Conservation (phyloP, 805 yeast genomes). For the Wickerhamia fluorescens region DNA sequence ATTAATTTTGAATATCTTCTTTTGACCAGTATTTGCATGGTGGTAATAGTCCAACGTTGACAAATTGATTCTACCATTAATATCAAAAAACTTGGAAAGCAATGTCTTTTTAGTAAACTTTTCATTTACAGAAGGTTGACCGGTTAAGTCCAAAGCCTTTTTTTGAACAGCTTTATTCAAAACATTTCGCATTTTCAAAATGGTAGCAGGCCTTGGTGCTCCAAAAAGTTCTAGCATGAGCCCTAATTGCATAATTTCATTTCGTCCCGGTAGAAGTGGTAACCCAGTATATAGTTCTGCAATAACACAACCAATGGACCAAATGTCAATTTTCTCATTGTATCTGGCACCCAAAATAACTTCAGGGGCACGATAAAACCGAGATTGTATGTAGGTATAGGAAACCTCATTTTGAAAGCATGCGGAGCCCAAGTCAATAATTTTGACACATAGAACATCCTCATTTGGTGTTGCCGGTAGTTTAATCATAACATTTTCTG, state of each 20-base stretch:
- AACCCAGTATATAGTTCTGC: slow-evolving; percentile 30
- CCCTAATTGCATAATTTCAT: slow-evolving; percentile 43
- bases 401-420: slow-evolving; percentile 38
- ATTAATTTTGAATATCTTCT: slow-evolving; percentile 18
- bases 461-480: slow-evolving; percentile 22
- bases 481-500: slow-evolving; percentile 68
- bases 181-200: slow-evolving; percentile 33
- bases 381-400: slow-evolving; percentile 50
- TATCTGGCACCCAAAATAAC: slow-evolving; percentile 62
- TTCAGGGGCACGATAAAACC: slow-evolving; percentile 78
- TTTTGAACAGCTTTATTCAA: slow-evolving; percentile 18
- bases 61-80: slow-evolving; percentile 31
- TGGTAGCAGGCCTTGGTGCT: slow-evolving; percentile 34
- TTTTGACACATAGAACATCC: slow-evolving; percentile 44
- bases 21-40: too few species aligned
- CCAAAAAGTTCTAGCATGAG: slow-evolving; percentile 40
- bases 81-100: slow-evolving; percentile 31
- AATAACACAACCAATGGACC: slow-evolving; percentile 43
- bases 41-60: slow-evolving; percentile 15
- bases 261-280: slow-evolving; percentile 42
- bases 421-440: slow-evolving; percentile 79
- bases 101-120: slow-evolving; percentile 26
- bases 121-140: slow-evolving; percentile 17
- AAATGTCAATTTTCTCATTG: slow-evolving; percentile 41
- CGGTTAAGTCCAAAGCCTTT: slow-evolving; percentile 5